Evolutionary conservation across 139 green algal species (phyloP), one percentile per base, ranked within the genome.

Genomic region (Ulvella scutata): DNA sequence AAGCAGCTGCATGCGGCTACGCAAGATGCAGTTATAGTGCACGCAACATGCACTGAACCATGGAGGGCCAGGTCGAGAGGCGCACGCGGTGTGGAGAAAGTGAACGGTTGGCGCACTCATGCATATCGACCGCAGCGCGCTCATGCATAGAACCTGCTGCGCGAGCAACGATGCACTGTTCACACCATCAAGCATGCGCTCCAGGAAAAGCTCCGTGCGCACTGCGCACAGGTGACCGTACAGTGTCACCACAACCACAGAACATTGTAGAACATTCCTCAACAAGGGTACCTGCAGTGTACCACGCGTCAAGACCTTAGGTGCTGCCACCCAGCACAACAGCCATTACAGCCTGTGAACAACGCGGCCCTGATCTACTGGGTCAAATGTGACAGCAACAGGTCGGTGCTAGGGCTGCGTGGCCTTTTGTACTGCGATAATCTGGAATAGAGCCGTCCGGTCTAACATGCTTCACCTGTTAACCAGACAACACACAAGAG

Each of bases 81-180:
- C 51, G 51, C 51, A 67, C 51, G 51, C 33, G 10, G 51, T 67
- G 20, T 67, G 51, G n/a, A 67, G 10, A 26, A 67, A 67, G 51
- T 67, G 51, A n/a, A 67, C 51, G 20, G 51, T 26, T 23, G 51
- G 51, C n/a, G 9, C 31, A 26, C n/a, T 26, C n/a, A 13, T 67
- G 51, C 51, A 67, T n/a, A 67, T 26, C n/a, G 31, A 36, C n/a
- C 51, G 51, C n/a, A 67, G 51, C n/a, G n/a, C 51, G 33, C 33
- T n/a, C 51, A 67, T 67, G 51, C 51, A 67, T n/a, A 67, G 51
- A 6, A 67, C 51, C 51, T 67, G 51, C 51, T 67, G 51, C 51
- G 51, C 31, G 51, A 67, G 51, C n/a, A 36, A 26, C 13, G 51
- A 31, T 9, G 51, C 51, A n/a, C 33, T 26, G 20, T 67, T 67